A percentile compares a stretch with the other conserved stretches of the same genome.
phyloP scores from a whole-genome alignment of 140 eudicot genomes.

The Senecio squalidus region DNA sequence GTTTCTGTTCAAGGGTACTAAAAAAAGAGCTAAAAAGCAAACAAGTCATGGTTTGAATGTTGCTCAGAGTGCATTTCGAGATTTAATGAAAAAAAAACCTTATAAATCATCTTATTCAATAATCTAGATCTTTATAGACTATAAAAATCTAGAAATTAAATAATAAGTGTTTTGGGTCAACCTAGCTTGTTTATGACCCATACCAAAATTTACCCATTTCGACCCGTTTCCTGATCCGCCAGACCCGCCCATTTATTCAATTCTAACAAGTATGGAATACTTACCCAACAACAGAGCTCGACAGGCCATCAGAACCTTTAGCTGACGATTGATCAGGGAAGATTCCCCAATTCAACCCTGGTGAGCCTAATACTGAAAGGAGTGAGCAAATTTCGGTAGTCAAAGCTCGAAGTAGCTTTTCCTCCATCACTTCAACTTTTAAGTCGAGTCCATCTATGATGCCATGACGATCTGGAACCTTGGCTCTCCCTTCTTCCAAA shows the following conservation, averaged over 20 bases:
- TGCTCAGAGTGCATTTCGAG: not conserved
- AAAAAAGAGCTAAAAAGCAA: not conserved
- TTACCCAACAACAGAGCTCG: conserved; percentile 77
- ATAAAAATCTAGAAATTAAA: too few species aligned
- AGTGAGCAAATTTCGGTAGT: conserved; percentile 84
- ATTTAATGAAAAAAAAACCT: too few species aligned
- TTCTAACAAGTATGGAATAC: conserved; percentile 15
- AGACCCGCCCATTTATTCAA: too few species aligned
- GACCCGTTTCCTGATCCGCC: too few species aligned
- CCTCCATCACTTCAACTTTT: conserved; percentile 97
- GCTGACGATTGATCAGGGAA: conserved; percentile 57
- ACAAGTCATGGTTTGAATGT: not conserved
- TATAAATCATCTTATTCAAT: too few species aligned
- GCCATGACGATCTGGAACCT: conserved; percentile 77
- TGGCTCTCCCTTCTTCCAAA: conserved; percentile 78
- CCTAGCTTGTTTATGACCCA: too few species aligned
- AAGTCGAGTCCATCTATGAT: conserved; percentile 57
- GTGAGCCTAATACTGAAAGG: conserved; percentile 60
- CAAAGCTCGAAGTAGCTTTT: conserved; percentile 79
- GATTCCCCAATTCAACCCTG: conserved; percentile 61
- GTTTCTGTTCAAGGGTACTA: not conserved
- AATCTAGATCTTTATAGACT: too few species aligned
- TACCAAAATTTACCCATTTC: too few species aligned
- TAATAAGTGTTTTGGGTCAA: too few species aligned
- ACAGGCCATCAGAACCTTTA: conserved; percentile 52